Percentiles rank a stretch among this genome's conserved stretches.
These are phyloP conservation scores for Fulvia fulva DNA, from an alignment of 2,329 filamentous ascomycete species.

Conservation along the genomic window DNA sequence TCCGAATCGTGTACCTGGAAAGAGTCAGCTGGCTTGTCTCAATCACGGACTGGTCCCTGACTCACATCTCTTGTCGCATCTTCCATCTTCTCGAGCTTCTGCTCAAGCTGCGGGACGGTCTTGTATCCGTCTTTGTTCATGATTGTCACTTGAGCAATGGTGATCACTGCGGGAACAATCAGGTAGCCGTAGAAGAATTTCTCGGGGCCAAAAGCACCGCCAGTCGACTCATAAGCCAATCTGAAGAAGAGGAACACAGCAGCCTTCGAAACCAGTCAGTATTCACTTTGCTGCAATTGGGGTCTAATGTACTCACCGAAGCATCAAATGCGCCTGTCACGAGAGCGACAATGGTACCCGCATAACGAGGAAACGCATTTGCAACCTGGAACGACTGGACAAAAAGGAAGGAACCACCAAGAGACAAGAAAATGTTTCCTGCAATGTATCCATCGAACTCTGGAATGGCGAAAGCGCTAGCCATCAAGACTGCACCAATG, in stretches of 20 bases:
- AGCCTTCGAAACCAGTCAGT: constrained; percentile 24
- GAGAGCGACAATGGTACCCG: constrained; percentile 46
- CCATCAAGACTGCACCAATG: constrained; percentile 66
- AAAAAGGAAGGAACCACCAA: constrained; percentile 49
- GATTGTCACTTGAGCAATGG: constrained; percentile 43
- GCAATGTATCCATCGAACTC: constrained; percentile 65
- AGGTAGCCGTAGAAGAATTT: constrained; percentile 48
- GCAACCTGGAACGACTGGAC: constrained; percentile 49
- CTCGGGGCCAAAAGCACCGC: constrained; percentile 41
- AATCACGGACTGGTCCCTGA: background rate
- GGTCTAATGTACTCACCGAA: constrained; percentile 24
- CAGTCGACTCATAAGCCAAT: constrained; percentile 43
- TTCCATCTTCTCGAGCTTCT: constrained; percentile 71
- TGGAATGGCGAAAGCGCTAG: constrained; percentile 56
- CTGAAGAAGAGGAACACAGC: constrained; percentile 48
- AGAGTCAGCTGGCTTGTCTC: constrained; percentile 2
- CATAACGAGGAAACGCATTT: constrained; percentile 48
- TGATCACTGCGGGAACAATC: constrained; percentile 43
- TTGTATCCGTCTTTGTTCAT: constrained; percentile 47
- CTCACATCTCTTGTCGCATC: constrained; percentile 39
- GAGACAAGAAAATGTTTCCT: constrained; percentile 46
- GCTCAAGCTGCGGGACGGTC: constrained; percentile 71
- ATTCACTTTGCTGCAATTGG: background rate
- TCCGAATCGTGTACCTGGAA: constrained; percentile 52
- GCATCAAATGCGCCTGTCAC: constrained; percentile 50